Evolutionary conservation across 1,139 yeast species (phyloP), one percentile per base, ranked within the genome.

Genomic region (Blastobotrys arbuscula): DNA sequence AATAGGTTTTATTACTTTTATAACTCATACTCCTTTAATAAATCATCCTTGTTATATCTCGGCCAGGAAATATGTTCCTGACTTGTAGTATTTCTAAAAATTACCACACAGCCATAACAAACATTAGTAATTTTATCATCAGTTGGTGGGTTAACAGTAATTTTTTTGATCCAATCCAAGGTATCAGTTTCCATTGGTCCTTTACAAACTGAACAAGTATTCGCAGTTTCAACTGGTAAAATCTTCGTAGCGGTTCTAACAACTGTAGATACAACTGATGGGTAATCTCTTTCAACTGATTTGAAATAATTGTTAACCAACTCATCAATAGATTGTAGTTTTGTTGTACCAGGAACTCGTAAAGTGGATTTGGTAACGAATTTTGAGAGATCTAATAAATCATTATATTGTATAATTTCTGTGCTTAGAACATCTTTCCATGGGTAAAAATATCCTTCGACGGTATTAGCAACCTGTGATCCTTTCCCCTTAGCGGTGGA

Each of bases 401-500:
- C 57, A 34, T 70, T 63, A 57, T 81, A 84, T 2, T 79, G 79
- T 42, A 70, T 71, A 12, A 88, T 68, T 61, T 90, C 97, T 0
- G 81, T 76, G 41, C 70, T 70, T 16, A 87, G 71, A 2, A 88
- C 77, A 52, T 89, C 97, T 47, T 90, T 74, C 50, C 89, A 66
- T 1, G 97, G 97, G 60, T 76, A 84, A 12, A 49, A 51, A 20
- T 54, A 50, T 15, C 60, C 65, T n/a, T 79, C 69, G 38, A 84
- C 64, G 13, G 72, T 66, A 13, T 67, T 62, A 39, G 86, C 77
- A 9, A 90, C 75, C 30, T 75, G 75, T 2, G 84, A 73, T 0
- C 97, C 97, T 53, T 96, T 76, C 8, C 98, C 98, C 59, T 84
- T 86, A n/a, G 90, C 90, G 0, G 96, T 83, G 50, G 84, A 69